A percentile compares a stretch with the other conserved stretches of the same genome.
Conservation (phyloP, 441 rosid genomes). For the Arabidopsis lyrata region DNA sequence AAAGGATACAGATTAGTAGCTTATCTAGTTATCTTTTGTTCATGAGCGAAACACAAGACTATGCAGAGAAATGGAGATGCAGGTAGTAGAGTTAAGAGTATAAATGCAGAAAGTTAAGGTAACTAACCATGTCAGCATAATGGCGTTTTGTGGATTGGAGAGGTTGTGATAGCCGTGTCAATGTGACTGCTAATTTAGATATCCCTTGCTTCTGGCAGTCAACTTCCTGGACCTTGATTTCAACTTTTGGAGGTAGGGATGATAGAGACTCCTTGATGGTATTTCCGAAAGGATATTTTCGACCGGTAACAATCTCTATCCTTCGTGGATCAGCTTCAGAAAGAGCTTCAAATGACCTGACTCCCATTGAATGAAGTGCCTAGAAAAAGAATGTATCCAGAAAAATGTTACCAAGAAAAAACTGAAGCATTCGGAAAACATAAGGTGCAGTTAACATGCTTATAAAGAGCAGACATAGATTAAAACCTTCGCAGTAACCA, state of each 20-base stretch:
- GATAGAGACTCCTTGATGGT: conserved; percentile 91
- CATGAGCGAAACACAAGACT: conserved; percentile 15
- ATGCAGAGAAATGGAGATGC: conserved; percentile 13
- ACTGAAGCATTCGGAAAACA: conserved; percentile 14
- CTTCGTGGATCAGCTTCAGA: conserved; percentile 96
- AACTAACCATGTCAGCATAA: conserved; percentile 90
- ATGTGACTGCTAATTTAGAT: conserved; percentile 65
- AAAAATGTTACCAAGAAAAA: conserved; percentile 16
- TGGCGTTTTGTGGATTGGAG: conserved; percentile 69
- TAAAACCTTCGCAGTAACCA: conserved; percentile 98
- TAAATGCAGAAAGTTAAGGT: conserved; percentile 11
- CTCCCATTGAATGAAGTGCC: conserved; percentile 95
- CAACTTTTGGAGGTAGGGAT: conserved; percentile 88
- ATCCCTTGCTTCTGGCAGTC: conserved; percentile 68
- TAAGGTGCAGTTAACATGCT: conserved; percentile 19
- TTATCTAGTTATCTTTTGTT: conserved; percentile 9
- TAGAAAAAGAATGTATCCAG: conserved; percentile 41
- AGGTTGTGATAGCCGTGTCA: conserved; percentile 77
- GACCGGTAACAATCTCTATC: conserved; percentile 92
- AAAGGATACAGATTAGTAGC: conserved; percentile 32
- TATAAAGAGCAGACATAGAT: conserved; percentile 13
- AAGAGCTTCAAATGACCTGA: conserved; percentile 83
- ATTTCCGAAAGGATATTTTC: conserved; percentile 96
- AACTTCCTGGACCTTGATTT: conserved; percentile 66
- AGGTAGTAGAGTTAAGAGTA: not conserved